These are phyloP conservation scores for Ganoderma boninense DNA, from an alignment of 1,284 basidiomycete genomes.

Conservation along the genomic window DNA sequence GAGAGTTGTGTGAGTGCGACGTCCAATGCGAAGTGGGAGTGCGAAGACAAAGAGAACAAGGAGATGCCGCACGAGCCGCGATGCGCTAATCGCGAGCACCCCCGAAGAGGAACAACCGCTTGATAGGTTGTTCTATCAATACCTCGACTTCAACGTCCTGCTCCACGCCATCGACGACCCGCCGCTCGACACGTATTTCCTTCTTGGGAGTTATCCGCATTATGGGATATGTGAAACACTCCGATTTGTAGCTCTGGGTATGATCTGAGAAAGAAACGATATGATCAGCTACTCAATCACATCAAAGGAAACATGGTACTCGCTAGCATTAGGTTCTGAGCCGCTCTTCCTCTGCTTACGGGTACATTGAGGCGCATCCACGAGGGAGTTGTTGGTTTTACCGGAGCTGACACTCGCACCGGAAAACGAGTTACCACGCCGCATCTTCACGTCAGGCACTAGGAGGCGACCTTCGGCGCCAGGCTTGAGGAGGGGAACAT, in stretches of 20 bases:
- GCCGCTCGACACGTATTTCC: slow-evolving; percentile 57
- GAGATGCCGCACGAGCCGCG: no score
- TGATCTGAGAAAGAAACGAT: slow-evolving; percentile 53
- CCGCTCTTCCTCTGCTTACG: no score
- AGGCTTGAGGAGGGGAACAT: slow-evolving; percentile 60
- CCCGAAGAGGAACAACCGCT: slow-evolving; percentile 60
- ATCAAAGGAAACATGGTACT: neutral
- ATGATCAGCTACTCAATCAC: slow-evolving; percentile 22
- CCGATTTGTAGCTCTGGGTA: slow-evolving; percentile 75
- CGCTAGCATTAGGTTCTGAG: slow-evolving; percentile 42
- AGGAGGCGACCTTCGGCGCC: slow-evolving; percentile 71
- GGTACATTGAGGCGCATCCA: no score
- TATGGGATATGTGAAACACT: slow-evolving; percentile 68
- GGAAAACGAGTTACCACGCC: slow-evolving; percentile 41
- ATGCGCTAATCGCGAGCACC: slow-evolving; percentile 36
- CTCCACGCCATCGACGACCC: slow-evolving; percentile 60
- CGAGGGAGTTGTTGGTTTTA: no score
- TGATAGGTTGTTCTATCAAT: slow-evolving; percentile 54
- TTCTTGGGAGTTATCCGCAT: slow-evolving; percentile 64
- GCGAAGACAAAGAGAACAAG: no score
- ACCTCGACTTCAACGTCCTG: slow-evolving; percentile 57
- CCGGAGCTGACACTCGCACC: slow-evolving; percentile 35
- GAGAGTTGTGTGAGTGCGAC: no score
- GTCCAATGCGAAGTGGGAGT: no score
- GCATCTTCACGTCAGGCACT: slow-evolving; percentile 68